Evolutionary conservation across 768 basidiomycete genomes (phyloP).

Genomic region (Boletus reticuloceps): DNA sequence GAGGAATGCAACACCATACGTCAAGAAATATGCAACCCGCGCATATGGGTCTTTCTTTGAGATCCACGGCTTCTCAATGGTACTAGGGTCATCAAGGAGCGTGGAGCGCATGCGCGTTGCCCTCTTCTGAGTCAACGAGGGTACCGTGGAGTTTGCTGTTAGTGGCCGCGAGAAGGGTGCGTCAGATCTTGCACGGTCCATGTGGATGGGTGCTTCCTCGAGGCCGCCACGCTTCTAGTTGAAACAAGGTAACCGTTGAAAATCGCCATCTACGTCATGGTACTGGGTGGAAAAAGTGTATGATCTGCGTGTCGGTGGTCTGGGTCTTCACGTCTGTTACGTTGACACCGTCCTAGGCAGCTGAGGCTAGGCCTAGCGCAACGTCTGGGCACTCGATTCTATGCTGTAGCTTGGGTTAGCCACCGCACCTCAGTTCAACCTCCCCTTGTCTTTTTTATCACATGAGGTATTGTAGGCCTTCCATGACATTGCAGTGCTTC

Average conservation of each 20-base stretch:
- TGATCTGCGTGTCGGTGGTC: no score
- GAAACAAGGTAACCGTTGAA: constrained; percentile 28
- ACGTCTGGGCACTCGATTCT: no score
- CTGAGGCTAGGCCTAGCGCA: no score
- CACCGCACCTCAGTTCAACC: no score
- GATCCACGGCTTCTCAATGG: constrained; percentile 58
- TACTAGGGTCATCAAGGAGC: constrained; percentile 30
- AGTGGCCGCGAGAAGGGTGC: constrained; percentile 57
- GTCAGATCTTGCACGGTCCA: no score
- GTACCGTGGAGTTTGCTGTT: constrained; percentile 51
- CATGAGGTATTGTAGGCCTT: no score
- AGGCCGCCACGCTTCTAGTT: constrained; percentile 31
- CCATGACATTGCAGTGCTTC: neutral
- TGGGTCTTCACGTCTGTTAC: no score
- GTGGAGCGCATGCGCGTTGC: constrained; percentile 31
- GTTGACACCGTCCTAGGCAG: no score
- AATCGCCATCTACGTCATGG: no score
- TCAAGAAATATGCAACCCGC: constrained; percentile 53
- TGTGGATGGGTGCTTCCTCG: constrained; percentile 40
- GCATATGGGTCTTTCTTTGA: constrained; percentile 47
- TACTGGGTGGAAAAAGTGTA: no score
- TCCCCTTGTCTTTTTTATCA: no score
- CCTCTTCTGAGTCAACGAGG: constrained; percentile 34
- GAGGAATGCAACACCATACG: constrained; percentile 51
- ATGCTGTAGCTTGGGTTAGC: no score